Base-by-base conservation (phyloP, 164 flowering plant genomes). In the Vitis rotundifolia region DNA sequence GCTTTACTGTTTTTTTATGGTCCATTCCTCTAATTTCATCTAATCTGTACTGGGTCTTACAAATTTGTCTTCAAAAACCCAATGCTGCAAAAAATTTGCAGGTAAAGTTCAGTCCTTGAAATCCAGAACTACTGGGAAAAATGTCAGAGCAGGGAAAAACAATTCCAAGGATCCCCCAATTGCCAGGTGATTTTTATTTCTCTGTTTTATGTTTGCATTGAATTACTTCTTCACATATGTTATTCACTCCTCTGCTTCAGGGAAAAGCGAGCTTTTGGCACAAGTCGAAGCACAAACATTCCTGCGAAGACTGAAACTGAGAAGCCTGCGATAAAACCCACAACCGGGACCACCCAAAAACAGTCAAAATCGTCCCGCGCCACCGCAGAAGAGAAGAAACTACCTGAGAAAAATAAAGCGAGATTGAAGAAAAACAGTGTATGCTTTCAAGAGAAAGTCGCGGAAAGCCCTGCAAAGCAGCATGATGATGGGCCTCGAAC, bases 231-330 rank as follows among this genome's bases (percentile, higher is more conserved):
- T 9, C 8, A 16, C 4, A 14, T 2, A 29, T 57, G 52, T 14
- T 59, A 11, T 9, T 2, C 3, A 49, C 1, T 18, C 16, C 47
- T 68, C 59, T 47, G 58, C 71, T 61, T 53, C 72, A 81, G 84
- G 69, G 65, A 70, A 55, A 81, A 53, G 47, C 71, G 79, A 29
- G 77, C 73, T 8, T 78, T 81, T 52, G 81, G 84, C n/a, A 78
- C 74, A 2, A 52, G 13, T 22, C 62, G 75, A 49, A 77, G 59
- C 78, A 58, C 72, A 7, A 80, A 79, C 57, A 52, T 80, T 5
- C 71, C 62, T 1, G 18, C 22, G 1, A 81, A 71, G 51, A 11
- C 71, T 16, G 61, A 11, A 31, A 8, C 61, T 9, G 75, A 59
- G 50, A 80, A 77, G 68, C 73, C 77, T 50, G n/a, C 9, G n/a